Evolutionary conservation across 1,284 basidiomycete genomes (phyloP), one percentile per base, ranked within the genome.

Genomic region (Exobasidium rhododendri): DNA sequence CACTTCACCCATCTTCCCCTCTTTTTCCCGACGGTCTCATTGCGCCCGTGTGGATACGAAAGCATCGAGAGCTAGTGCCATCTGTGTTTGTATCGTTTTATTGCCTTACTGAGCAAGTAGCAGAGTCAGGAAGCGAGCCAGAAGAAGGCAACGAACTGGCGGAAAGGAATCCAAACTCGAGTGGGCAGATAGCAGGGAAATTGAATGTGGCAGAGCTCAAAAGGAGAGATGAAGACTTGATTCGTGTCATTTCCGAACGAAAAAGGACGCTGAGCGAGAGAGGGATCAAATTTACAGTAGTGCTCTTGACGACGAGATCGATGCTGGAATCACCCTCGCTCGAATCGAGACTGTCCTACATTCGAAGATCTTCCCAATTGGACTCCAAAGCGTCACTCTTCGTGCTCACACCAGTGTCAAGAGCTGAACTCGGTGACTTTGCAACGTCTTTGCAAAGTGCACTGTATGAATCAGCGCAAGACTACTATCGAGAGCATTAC

Each of bases 1-100:
- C 94, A 0, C 82, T 96, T 28, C 91, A 90, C 0, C 88, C 89
- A 0, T 85, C 88, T 1, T 94, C 92, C 0, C 94, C 94, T 0
- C 83, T 96, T 14, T 86, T 91, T 78, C 94, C 94, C 0, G 94
- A 98, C 78, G 94, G 94, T 0, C 82, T 98, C 53, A 91, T 98
- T 61, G 92, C 94, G 1, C 94, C 94, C 0, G 91, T 97, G 71
- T 98, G 94, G 94, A 87, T 97, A 17, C 85, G 93, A 51, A 98
- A 97, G 81, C 94, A 97, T 75, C 89, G 91, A 0, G 87, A 91
- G 6, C 86, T 94, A 32, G 83, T 97, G 0, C 94, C 94, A 0
- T 88, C 90, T 17, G 92, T 97, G 0, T 96, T 97, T 80, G 90
- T 97, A 4, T 83, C 94, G 53, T 94, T 97, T 78, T 82, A 90